These are phyloP conservation scores for Trichoderma erinaceum DNA, from an alignment of 495 filamentous ascomycete genomes.

Conservation along the genomic window DNA sequence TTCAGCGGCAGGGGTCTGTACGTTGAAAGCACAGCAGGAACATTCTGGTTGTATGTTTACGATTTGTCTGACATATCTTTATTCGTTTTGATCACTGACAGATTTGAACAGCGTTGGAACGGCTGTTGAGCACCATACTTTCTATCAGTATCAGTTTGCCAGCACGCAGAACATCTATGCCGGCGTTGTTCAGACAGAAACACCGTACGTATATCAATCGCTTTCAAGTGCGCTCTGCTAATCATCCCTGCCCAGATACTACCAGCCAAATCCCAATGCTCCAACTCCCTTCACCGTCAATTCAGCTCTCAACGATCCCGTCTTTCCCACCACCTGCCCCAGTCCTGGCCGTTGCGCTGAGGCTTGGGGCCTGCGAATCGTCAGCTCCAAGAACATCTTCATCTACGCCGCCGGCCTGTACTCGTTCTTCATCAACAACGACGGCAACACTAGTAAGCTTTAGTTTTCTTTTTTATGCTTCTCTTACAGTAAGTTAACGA, in stretches of 20 bases:
- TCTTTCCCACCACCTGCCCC: slow-evolving; percentile 49
- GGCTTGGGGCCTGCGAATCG: slow-evolving; percentile 50
- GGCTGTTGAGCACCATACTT: slow-evolving; percentile 60
- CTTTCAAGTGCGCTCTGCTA: not conserved
- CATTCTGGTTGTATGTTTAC: slow-evolving; percentile 49
- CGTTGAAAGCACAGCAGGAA: slow-evolving; percentile 49
- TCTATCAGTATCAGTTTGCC: slow-evolving; percentile 75
- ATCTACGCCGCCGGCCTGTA: slow-evolving; percentile 64
- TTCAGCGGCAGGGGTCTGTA: slow-evolving; percentile 64
- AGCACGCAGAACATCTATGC: slow-evolving; percentile 58
- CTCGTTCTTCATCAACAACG: slow-evolving; percentile 53
- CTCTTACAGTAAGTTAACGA: not conserved
- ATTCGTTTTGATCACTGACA: not conserved
- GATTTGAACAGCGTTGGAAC: slow-evolving; percentile 19
- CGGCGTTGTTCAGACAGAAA: slow-evolving; percentile 76
- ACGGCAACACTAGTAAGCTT: slow-evolving; percentile 20
- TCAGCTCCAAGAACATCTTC: slow-evolving; percentile 47
- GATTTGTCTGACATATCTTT: not conserved
- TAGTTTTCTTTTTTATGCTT: not conserved
- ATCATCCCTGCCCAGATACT: not conserved
- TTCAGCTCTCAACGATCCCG: slow-evolving; percentile 60
- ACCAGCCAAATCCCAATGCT: slow-evolving; percentile 65
- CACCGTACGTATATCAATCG: slow-evolving; percentile 44
- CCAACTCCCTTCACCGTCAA: slow-evolving; percentile 57
- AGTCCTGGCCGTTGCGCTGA: slow-evolving; percentile 31